Percentiles rank a stretch among this genome's conserved stretches.
phyloP scores from a whole-genome alignment of 2,329 filamentous ascomycete genomes.

The Annulohypoxylon truncatum region DNA sequence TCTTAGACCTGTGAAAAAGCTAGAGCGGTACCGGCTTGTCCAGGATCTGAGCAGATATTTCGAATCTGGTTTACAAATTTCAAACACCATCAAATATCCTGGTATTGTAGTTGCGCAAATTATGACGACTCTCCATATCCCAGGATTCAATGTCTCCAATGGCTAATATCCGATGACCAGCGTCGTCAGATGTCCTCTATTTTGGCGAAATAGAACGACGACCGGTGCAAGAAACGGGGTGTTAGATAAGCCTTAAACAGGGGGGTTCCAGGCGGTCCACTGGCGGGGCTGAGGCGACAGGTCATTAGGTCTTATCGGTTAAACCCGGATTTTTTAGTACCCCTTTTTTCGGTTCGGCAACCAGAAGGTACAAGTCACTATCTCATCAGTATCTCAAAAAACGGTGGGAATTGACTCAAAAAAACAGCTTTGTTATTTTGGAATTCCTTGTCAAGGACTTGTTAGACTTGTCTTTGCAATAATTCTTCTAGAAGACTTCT shows the following conservation, averaged over 20 bases:
- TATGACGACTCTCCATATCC: not conserved
- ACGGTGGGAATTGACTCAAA: not conserved
- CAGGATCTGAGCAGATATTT: not conserved
- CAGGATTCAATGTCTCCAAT: not conserved
- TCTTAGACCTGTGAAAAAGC: not conserved
- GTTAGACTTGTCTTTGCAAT: not conserved
- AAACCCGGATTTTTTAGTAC: constrained; percentile 17
- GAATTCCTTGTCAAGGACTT: not conserved
- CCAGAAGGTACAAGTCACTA: constrained; percentile 8
- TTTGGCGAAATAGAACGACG: not conserved
- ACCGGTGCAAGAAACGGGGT: constrained; percentile 8
- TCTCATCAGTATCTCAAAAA: not conserved
- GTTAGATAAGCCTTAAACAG: constrained; percentile 17
- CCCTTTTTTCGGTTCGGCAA: constrained; percentile 10
- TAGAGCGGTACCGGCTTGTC: not conserved
- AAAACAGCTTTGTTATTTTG: constrained; percentile 11
- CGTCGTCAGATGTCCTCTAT: not conserved
- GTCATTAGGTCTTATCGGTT: constrained; percentile 17
- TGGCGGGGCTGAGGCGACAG: constrained; percentile 24
- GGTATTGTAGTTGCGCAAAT: not conserved
- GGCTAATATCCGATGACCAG: not conserved
- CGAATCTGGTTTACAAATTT: not conserved
- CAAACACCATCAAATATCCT: not conserved
- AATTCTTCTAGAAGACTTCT: constrained; percentile 10
- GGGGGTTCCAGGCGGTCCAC: constrained; percentile 9